phyloP scores from a whole-genome alignment of 495 filamentous ascomycete species.

The Penicillium bovifimosum region DNA sequence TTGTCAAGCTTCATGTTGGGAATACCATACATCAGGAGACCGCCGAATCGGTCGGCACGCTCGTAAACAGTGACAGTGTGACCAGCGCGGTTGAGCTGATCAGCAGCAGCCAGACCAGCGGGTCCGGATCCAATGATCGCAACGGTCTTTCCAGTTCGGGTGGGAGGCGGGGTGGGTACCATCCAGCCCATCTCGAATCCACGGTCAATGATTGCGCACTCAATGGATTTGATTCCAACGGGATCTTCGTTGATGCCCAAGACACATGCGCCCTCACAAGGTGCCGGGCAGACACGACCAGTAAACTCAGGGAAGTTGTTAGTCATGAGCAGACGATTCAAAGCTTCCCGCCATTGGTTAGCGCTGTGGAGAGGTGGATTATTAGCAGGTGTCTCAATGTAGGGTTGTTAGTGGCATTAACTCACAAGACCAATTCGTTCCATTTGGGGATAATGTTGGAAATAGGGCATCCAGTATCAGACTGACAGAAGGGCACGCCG shows the following conservation, averaged over 20 bases:
- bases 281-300: slow-evolving; percentile 94
- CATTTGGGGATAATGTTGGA: slow-evolving; percentile 99
- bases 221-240: slow-evolving; percentile 97
- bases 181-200: slow-evolving; percentile 99
- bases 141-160: slow-evolving; percentile 84
- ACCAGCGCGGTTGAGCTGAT: slow-evolving; percentile 93
- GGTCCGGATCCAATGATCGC: slow-evolving; percentile 95
- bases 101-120: slow-evolving; percentile 83
- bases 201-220: slow-evolving; percentile 98
- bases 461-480: slow-evolving; percentile 94
- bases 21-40: slow-evolving; percentile 97
- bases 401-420: too few relatives aligned
- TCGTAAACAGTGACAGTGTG: slow-evolving; percentile 94
- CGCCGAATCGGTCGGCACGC: slow-evolving; percentile 87
- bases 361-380: too few relatives aligned
- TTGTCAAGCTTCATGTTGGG: slow-evolving; percentile 99
- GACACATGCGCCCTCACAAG: slow-evolving; percentile 96
- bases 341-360: slow-evolving; percentile 95
- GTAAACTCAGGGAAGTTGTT: slow-evolving; percentile 99
- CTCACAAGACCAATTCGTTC: slow-evolving; percentile 96
- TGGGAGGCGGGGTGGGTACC: slow-evolving; percentile 73
- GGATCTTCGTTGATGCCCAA: slow-evolving; percentile 98
- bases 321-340: slow-evolving; percentile 94
- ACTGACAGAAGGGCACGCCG: slow-evolving; percentile 98
- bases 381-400: too few relatives aligned